Evolutionary conservation across 176 grass and related monocot genomes (phyloP).

Genomic region (Luzula sylvatica): DNA sequence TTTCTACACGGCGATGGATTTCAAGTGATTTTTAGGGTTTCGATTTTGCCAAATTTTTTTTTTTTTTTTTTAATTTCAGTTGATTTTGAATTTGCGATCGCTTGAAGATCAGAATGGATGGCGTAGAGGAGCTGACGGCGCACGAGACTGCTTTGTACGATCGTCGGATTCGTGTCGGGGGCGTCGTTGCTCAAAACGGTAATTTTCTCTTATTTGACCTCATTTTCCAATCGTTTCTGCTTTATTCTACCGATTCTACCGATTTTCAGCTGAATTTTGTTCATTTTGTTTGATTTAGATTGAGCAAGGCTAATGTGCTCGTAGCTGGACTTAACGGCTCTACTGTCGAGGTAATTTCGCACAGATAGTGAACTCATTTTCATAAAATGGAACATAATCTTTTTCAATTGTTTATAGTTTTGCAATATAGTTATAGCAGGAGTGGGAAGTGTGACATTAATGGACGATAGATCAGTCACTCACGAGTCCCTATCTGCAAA

Average conservation of each 20-base stretch:
- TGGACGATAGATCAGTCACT: conserved; percentile 65
- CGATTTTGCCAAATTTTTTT: conserved; percentile 6
- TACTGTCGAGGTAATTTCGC: conserved; percentile 46
- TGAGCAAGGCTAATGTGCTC: conserved; percentile 77
- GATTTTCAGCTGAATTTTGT: neutral
- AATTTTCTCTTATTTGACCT: neutral
- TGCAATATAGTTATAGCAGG: conserved; percentile 79
- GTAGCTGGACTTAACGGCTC: conserved; percentile 68
- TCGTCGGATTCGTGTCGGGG: conserved; percentile 93
- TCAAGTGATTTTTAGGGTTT: conserved; percentile 3
- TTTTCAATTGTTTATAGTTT: conserved; percentile 29
- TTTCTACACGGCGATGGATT: no score
- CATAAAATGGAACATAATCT: neutral
- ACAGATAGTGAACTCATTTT: neutral
- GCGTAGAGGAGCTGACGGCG: conserved; percentile 54
- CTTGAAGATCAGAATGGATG: conserved; percentile 9
- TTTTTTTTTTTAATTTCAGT: neutral
- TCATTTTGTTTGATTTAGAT: conserved; percentile 24
- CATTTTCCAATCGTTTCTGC: neutral
- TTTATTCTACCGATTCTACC: neutral
- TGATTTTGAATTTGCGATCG: neutral
- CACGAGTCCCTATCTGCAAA: conserved; percentile 58
- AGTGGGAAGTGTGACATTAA: conserved; percentile 84
- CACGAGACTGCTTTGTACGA: conserved; percentile 96
- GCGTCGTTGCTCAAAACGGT: conserved; percentile 90